Conservation (phyloP, 148 eudicot genomes). For the Vaccinium myrtillus region DNA sequence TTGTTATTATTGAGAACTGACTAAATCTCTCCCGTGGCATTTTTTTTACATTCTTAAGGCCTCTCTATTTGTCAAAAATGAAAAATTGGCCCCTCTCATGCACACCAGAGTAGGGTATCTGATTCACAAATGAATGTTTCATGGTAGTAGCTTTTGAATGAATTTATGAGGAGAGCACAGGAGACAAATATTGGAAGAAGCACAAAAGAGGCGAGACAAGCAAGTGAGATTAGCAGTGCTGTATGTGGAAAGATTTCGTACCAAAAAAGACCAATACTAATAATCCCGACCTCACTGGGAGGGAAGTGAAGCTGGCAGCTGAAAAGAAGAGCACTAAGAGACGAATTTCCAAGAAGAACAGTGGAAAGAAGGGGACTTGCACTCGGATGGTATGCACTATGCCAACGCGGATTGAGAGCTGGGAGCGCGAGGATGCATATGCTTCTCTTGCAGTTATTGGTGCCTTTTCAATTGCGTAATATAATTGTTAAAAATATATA, state of each 20-base stretch:
- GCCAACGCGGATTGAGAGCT: slow-evolving; percentile 83
- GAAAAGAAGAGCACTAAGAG: slow-evolving; percentile 48
- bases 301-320: slow-evolving; percentile 24
- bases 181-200: slow-evolving; percentile 35
- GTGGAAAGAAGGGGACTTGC: slow-evolving; percentile 32
- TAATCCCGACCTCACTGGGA: slow-evolving; percentile 16
- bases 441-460: slow-evolving; percentile 74
- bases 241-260: slow-evolving; percentile 22
- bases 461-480: slow-evolving; percentile 50
- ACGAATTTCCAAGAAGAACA: slow-evolving; percentile 39
- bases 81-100: background rate
- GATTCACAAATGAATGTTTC: background rate
- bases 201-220: slow-evolving; percentile 18
- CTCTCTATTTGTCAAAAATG: background rate
- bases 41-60: background rate
- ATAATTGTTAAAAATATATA: no score
- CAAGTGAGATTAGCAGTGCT: slow-evolving; percentile 19
- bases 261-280: slow-evolving; percentile 23
- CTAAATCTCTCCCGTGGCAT: background rate
- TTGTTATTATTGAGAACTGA: background rate
- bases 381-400: slow-evolving; percentile 59
- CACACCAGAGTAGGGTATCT: background rate
- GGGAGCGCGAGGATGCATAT: slow-evolving; percentile 93
- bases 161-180: slow-evolving; percentile 39
- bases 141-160: background rate